phyloP scores from a whole-genome alignment of 2,329 filamentous ascomycete genomes.

The Stromatinia cepivora region DNA sequence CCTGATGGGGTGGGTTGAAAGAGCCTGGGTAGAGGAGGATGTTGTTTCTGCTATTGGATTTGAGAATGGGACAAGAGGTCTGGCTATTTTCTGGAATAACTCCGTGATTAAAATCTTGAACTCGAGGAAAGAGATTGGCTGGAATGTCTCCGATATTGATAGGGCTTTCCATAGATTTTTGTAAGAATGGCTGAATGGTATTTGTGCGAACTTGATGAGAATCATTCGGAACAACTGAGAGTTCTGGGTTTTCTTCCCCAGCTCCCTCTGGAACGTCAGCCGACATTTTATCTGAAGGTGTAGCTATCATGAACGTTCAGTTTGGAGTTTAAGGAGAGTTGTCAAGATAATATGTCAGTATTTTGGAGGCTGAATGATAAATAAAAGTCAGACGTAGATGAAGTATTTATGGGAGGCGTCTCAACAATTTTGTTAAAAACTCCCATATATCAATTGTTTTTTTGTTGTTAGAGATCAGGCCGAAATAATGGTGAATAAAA shows the following conservation, averaged over 20 bases:
- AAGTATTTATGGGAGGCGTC: rapidly evolving
- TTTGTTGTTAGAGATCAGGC: too few relatives aligned
- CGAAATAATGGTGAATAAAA: not conserved
- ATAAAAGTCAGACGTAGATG: too few relatives aligned
- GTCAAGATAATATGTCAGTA: not conserved
- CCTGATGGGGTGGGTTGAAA: slow-evolving; percentile 10
- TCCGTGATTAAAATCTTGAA: too few relatives aligned
- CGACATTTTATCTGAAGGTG: rapidly evolving
- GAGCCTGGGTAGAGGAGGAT: slow-evolving; percentile 3
- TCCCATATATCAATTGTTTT: too few relatives aligned
- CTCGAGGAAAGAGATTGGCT: too few relatives aligned
- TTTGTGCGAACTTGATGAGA: not conserved
- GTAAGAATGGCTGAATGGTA: not conserved
- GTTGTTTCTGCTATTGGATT: not conserved
- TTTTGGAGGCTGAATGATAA: too few relatives aligned
- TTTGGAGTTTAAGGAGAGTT: too few relatives aligned
- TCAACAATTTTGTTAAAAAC: not conserved
- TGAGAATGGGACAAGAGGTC: not conserved
- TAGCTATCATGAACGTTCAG: not conserved
- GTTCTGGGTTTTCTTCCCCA: not conserved
- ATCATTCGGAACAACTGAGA: too few relatives aligned
- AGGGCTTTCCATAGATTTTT: not conserved
- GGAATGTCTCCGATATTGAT: not conserved
- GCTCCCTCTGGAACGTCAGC: too few relatives aligned
- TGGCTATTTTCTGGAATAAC: too few relatives aligned